Base-by-base conservation (phyloP, 768 basidiomycete species). In the Lactifluus volemus region DNA sequence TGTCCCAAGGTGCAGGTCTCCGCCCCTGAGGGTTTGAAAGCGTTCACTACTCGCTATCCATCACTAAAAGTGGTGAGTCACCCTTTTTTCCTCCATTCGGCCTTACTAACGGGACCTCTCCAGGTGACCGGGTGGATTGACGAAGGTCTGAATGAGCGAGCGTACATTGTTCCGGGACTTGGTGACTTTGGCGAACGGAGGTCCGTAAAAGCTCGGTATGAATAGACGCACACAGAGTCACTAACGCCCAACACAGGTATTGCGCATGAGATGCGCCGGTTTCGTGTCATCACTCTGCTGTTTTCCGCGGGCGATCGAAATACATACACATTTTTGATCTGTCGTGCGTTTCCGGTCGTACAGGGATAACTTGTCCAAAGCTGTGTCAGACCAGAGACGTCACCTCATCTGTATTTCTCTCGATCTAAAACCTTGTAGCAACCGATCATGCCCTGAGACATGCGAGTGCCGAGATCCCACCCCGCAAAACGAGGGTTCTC, bases 71-170 rank as follows among this genome's bases (percentile, higher is more conserved):
- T 95, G 68, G 89, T 92, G 70, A 68, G 88, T 42, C 6, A 48
- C 1, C 3, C 17, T 7, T 29, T 39, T 4, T 32, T 19, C 50
- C 30, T 53, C n/a, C 6, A 19, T 34, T 49, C 29, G 58, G 17
- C 14, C 30, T 39, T 56, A 41, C n/a, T 5, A 21, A 36, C 5
- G 44, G 32, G 9, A 25, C 25, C 25, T 4, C 42, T 6, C 14
- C 21, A 93, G 89, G 87, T 97, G 55, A 96, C 94, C 11, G 94
- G 94, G 2, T 96, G 94, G 92, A 92, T 98, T 55, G 94, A 98
- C 71, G 76, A 92, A 66, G 90, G 92, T 5, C 80, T 98, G 54
- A 94, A 98, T 67, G 90, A 90, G 59, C 91, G 87, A 70, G 84
- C 89, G 25, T 97, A 88, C 70, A 95, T 95, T 67, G 84, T 94